These are phyloP conservation scores for Emmonsiellopsis sp. DNA, from an alignment of 2,329 filamentous ascomycete species.

Conservation along the genomic window DNA sequence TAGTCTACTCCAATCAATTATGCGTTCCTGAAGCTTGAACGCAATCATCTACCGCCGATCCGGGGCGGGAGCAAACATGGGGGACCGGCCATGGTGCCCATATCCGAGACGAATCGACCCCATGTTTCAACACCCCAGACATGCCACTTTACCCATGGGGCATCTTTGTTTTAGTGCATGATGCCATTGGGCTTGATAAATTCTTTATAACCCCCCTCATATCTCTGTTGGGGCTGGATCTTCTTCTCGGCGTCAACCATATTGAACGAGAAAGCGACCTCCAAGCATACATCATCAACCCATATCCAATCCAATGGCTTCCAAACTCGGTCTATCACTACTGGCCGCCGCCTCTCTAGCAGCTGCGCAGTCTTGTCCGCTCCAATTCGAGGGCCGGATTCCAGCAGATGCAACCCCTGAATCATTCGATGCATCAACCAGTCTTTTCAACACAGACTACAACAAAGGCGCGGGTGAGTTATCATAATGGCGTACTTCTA, in stretches of 20 bases:
- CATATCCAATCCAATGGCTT: neutral
- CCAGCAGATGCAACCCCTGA: slow-evolving; percentile 29
- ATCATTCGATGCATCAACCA: slow-evolving; percentile 34
- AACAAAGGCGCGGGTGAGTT: slow-evolving; percentile 42
- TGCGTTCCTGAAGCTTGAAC: neutral
- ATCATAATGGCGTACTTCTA: neutral
- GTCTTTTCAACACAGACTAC: slow-evolving; percentile 44
- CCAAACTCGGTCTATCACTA: neutral
- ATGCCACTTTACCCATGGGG: neutral
- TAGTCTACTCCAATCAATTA: neutral
- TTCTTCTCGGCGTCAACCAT: too few relatives aligned
- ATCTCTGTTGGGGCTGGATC: too few relatives aligned
- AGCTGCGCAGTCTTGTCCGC: slow-evolving; percentile 25
- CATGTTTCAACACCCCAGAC: too few relatives aligned
- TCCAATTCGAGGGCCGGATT: slow-evolving; percentile 43
- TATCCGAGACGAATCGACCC: neutral
- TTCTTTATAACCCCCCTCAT: neutral
- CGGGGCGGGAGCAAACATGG: neutral
- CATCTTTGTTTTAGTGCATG: neutral
- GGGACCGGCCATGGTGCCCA: too few relatives aligned
- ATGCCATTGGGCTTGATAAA: neutral
- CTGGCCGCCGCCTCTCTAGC: neutral
- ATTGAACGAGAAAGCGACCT: too few relatives aligned
- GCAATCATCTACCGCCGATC: neutral
- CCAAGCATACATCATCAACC: too few relatives aligned